Evolutionary conservation across 805 yeast genomes (phyloP), one percentile per base, ranked within the genome.

Genomic region (Ogataea trehalophila): DNA sequence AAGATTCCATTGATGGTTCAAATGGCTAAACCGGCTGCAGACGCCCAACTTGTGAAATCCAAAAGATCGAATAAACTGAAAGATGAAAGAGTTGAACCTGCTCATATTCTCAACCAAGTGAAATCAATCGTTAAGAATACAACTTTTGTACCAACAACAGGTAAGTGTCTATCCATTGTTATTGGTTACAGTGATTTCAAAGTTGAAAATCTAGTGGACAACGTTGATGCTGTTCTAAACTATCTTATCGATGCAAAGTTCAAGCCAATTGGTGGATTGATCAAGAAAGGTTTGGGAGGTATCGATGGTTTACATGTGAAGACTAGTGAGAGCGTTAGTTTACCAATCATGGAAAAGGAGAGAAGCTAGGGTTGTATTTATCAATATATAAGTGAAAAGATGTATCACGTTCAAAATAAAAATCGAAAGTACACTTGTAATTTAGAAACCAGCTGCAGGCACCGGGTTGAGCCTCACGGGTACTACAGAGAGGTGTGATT

Each of bases 1-100:
- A 83, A 80, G 55, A 69, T 83, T 16, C 95, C 95, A 2, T 76
- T 74, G 53, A 77, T 84, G 73, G 61, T 87, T 4, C 84, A 82
- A 58, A 75, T 85, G 82, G 79, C 78, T 4, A 60, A 56, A 51
- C 70, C 76, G 6, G 52, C 59, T 16, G 59, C 67, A 1, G 70
- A 69, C 29, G 68, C 67, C 6, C 45, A 55, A 39, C 51, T 67
- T 37, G 58, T 56, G 1, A 52, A 51, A 20, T 62, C 66, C 20
- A 67, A 62, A 43, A 67, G 63, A 44, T 62, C 70, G 9, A 69
- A 72, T 37, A 76, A 78, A 48, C 59, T 74, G 37, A 75, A 76
- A 56, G 79, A 74, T 48, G 84, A 80, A 49, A 69, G 79, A 46
- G 79, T 87, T 51, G 94, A 88, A 52, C 75, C 86, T 0, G 72